phyloP scores from a whole-genome alignment of 2,329 filamentous ascomycete genomes.

The Bipolaris sorokiniana region DNA sequence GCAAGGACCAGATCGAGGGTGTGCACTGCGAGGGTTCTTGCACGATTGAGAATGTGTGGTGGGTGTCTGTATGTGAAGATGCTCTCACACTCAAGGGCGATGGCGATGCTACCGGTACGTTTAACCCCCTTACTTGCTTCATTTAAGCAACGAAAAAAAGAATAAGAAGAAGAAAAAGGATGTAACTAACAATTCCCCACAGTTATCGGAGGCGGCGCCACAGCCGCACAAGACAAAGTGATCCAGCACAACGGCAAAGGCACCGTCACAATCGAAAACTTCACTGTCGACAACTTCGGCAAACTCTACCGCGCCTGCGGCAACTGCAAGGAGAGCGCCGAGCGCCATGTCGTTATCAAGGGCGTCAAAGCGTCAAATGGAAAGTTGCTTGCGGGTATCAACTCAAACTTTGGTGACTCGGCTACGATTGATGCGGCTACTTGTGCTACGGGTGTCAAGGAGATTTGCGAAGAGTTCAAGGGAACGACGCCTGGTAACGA shows the following conservation, averaged over 20 bases:
- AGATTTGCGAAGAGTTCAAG: constrained; percentile 44
- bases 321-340: constrained; percentile 55
- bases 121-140: not conserved
- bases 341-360: constrained; percentile 54
- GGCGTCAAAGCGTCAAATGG: constrained; percentile 52
- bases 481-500: constrained; percentile 39
- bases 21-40: constrained; percentile 51
- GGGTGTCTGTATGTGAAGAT: constrained; percentile 47
- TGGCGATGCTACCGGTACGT: constrained; percentile 16
- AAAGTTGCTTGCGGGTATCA: constrained; percentile 57
- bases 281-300: constrained; percentile 43
- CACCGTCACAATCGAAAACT: constrained; percentile 47
- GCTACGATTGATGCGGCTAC: constrained; percentile 53
- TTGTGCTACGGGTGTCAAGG: constrained; percentile 37
- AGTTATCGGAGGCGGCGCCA: constrained; percentile 51
- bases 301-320: constrained; percentile 58
- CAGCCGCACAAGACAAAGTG: constrained; percentile 50
- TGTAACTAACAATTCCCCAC: not conserved
- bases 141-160: not conserved
- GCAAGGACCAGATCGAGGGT: constrained; percentile 52
- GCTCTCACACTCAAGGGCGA: constrained; percentile 46
- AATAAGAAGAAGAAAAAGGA: not conserved
- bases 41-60: constrained; percentile 54
- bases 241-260: constrained; percentile 53
- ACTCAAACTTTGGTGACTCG: constrained; percentile 59